Percentiles rank a stretch among this genome's conserved stretches.
These are phyloP conservation scores for Zopfia rhizophila DNA, from an alignment of 2,329 filamentous ascomycete genomes.

Conservation along the genomic window DNA sequence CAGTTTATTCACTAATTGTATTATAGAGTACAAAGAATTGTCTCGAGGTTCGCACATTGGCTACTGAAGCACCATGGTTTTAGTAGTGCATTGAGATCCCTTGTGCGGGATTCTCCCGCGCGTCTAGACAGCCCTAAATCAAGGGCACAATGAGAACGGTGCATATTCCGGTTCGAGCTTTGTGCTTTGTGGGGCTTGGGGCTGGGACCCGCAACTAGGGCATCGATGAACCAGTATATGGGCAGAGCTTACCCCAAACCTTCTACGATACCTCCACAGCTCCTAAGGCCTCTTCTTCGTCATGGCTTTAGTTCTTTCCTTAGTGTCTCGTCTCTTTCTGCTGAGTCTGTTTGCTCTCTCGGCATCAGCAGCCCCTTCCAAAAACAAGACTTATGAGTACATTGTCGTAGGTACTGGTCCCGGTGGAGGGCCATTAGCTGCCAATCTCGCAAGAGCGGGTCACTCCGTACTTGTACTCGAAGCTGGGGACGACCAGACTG, in stretches of 20 bases:
- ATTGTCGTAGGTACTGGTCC: conserved; percentile 69
- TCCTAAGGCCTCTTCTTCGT: conserved; percentile 10
- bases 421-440: conserved; percentile 67
- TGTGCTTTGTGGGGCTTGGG: neutral
- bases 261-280: neutral
- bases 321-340: conserved; percentile 14
- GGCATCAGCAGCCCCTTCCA: conserved; percentile 16
- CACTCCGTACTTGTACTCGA: conserved; percentile 68
- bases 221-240: neutral
- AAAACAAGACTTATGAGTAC: conserved; percentile 63
- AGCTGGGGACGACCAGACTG: conserved; percentile 66
- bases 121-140: conserved; percentile 20
- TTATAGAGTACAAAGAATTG: too few relatives aligned
- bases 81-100: too few relatives aligned
- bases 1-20: too few relatives aligned
- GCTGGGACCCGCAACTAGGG: neutral
- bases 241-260: neutral
- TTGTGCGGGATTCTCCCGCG: conserved; percentile 9
- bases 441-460: conserved; percentile 65
- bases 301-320: conserved; percentile 27
- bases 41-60: too few relatives aligned
- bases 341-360: conserved; percentile 20
- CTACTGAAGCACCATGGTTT: too few relatives aligned
- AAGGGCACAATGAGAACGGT: conserved; percentile 13
- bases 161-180: conserved; percentile 10